These are phyloP conservation scores for Debaryomyces hansenii DNA, from an alignment of 805 yeast species.

Conservation along the genomic window DNA sequence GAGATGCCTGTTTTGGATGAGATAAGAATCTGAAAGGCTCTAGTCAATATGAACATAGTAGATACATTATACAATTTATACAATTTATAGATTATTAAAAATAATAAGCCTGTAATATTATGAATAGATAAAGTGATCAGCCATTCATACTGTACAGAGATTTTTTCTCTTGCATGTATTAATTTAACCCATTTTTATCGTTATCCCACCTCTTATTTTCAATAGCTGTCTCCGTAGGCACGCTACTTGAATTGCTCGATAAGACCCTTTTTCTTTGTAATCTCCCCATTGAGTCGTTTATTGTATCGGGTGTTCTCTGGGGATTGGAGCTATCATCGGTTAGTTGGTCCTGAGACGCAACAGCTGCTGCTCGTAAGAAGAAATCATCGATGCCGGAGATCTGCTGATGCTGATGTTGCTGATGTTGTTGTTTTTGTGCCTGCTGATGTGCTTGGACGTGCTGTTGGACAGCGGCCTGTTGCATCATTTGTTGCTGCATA, in stretches of 20 bases:
- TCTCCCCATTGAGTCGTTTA: slow-evolving; percentile 4
- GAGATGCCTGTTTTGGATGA: too few species aligned
- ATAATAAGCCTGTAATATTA: too few species aligned
- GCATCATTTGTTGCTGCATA: slow-evolving; percentile 16
- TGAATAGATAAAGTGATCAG: too few species aligned
- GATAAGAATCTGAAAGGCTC: too few species aligned
- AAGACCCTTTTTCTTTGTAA: slow-evolving; percentile 2
- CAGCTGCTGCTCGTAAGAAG: slow-evolving; percentile 16
- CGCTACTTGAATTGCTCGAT: slow-evolving; percentile 5
- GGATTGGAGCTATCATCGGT: slow-evolving; percentile 2
- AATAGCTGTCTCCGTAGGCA: slow-evolving; percentile 1
- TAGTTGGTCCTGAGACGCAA: slow-evolving; percentile 6
- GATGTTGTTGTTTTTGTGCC: slow-evolving; percentile 7
- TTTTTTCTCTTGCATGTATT: background rate
- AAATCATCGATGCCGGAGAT: slow-evolving; percentile 23
- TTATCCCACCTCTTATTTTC: slow-evolving; percentile 5
- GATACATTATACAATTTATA: too few species aligned
- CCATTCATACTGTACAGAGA: too few species aligned
- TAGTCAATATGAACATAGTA: too few species aligned
- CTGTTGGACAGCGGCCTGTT: slow-evolving; percentile 7
- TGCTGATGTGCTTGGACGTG: slow-evolving; percentile 8
- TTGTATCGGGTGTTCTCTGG: slow-evolving; percentile 3
- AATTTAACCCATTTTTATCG: slow-evolving; percentile 1
- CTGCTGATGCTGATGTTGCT: slow-evolving; percentile 7
- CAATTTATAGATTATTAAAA: too few species aligned